Evolutionary conservation across 345 rosid species (phyloP).

Genomic region (Salix suchowensis): DNA sequence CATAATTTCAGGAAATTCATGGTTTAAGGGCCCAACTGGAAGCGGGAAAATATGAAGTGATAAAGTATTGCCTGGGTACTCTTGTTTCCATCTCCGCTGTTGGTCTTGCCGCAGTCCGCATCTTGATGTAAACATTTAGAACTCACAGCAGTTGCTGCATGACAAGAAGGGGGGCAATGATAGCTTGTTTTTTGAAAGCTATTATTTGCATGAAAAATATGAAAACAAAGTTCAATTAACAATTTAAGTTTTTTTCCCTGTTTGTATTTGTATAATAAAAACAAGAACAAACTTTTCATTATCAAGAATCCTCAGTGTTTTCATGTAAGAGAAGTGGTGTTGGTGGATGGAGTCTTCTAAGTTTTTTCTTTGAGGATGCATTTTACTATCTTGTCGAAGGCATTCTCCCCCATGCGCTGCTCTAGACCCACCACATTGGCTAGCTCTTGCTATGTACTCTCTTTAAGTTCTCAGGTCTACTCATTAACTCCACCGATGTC

Average conservation of each 20-base stretch:
- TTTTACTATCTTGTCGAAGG: constrained; percentile 51
- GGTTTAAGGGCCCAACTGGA: constrained; percentile 79
- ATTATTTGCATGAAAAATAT: background rate
- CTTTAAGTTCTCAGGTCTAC: background rate
- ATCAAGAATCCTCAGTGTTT: constrained; percentile 49
- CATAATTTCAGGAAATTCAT: constrained; percentile 65
- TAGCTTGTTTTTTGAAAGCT: constrained; percentile 18
- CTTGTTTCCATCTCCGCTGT: constrained; percentile 27
- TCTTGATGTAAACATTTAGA: constrained; percentile 11
- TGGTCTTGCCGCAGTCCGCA: constrained; percentile 25
- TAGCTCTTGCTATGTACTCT: too few relatives aligned
- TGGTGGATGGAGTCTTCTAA: constrained; percentile 81
- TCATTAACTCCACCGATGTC: constrained; percentile 73
- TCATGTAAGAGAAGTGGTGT: constrained; percentile 90
- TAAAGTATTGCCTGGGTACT: constrained; percentile 65
- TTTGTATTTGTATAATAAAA: background rate
- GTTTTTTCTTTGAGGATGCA: constrained; percentile 62
- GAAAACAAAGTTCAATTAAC: background rate
- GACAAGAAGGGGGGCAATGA: background rate
- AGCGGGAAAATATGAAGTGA: constrained; percentile 82
- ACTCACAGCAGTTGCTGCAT: background rate
- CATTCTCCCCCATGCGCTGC: constrained; percentile 59
- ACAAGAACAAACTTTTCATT: background rate
- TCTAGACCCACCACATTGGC: constrained; percentile 66
- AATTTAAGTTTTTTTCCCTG: background rate